A percentile compares a stretch with the other conserved stretches of the same genome.
Conservation (phyloP, 176 grass and related monocot species). For the Zea mays region DNA sequence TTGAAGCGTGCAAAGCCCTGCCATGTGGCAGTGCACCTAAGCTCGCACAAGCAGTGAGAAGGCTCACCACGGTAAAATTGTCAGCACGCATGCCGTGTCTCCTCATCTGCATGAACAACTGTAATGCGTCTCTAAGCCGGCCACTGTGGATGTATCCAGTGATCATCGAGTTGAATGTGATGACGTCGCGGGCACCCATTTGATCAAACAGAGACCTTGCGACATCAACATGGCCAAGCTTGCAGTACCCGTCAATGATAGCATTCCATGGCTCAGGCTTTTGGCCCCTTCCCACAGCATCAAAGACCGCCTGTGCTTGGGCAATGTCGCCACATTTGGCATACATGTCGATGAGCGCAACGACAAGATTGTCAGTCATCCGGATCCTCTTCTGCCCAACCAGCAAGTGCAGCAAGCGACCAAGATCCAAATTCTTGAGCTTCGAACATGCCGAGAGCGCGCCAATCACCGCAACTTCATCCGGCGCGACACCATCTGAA, state of each 20-base stretch:
- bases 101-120: constrained; percentile 50
- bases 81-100: constrained; percentile 35
- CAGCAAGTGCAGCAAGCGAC: constrained; percentile 51
- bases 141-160: constrained; percentile 67
- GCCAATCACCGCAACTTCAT: constrained; percentile 49
- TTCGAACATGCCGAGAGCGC: constrained; percentile 49
- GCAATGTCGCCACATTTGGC: constrained; percentile 61
- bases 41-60: constrained; percentile 72
- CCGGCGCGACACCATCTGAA: constrained; percentile 39
- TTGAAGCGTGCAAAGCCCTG: constrained; percentile 56
- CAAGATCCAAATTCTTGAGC: constrained; percentile 55
- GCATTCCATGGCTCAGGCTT: constrained; percentile 65
- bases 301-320: constrained; percentile 49
- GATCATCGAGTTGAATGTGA: constrained; percentile 76
- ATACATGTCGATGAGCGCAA: constrained; percentile 74
- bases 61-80: constrained; percentile 65
- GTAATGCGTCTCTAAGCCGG: constrained; percentile 54
- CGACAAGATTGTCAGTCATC: constrained; percentile 48
- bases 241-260: constrained; percentile 69
- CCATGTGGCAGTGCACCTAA: constrained; percentile 69
- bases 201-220: constrained; percentile 59
- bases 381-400: constrained; percentile 36
- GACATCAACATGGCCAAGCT: constrained; percentile 49
- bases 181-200: constrained; percentile 50
- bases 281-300: constrained; percentile 40